Evolutionary conservation across 2,329 filamentous ascomycete genomes (phyloP).

Genomic region (Pseudogymnoascus sp.): DNA sequence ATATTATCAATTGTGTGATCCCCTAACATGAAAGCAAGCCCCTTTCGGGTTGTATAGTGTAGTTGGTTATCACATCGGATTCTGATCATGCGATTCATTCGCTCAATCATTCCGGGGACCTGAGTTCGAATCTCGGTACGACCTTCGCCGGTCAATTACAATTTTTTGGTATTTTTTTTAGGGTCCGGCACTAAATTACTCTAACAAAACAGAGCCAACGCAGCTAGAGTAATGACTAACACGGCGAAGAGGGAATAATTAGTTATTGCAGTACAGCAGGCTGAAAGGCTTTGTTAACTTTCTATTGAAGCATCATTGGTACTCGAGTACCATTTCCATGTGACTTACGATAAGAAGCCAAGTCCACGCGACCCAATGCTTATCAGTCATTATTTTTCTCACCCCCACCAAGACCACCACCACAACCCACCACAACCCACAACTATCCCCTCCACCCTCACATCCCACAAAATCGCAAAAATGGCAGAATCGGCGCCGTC

Average conservation of each 20-base stretch:
- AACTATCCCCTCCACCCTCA: not conserved
- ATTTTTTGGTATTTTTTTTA: not conserved
- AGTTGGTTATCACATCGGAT: conserved; percentile 10
- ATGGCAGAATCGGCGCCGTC: not conserved
- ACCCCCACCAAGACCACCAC: conserved; percentile 10
- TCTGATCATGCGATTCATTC: not conserved
- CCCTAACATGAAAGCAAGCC: not conserved
- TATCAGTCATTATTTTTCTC: conserved; percentile 9
- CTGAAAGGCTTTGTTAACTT: not conserved
- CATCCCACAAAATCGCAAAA: conserved; percentile 1
- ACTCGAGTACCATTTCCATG: not conserved
- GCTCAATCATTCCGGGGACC: conserved; percentile 8
- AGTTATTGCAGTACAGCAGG: not conserved
- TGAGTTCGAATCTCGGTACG: conserved; percentile 10
- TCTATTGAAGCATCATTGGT: not conserved
- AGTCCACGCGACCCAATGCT: not conserved
- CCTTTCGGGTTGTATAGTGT: conserved; percentile 9
- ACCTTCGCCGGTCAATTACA: not conserved
- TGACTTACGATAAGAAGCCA: conserved; percentile 10
- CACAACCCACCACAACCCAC: too few species aligned
- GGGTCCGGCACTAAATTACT: not conserved
- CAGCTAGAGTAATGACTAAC: not conserved
- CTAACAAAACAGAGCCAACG: not conserved
- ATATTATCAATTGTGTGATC: not conserved
- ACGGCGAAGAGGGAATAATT: not conserved